Base-by-base conservation (phyloP, 225 moss, liverwort and hornwort species). In the Thuidium tamariscinum region DNA sequence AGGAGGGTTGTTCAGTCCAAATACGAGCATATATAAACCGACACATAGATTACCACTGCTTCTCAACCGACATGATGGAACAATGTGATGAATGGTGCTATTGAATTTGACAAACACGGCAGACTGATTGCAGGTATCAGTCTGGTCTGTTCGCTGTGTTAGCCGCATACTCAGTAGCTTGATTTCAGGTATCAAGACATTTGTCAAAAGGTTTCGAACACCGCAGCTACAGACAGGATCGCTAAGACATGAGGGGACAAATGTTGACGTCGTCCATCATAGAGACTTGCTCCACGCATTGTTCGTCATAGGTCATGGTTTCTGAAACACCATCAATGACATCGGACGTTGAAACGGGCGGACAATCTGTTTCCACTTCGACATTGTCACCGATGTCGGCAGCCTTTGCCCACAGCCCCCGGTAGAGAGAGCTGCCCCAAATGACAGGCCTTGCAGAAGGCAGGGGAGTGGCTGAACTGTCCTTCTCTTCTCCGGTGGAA, bases 341-440 rank as follows among this genome's bases (percentile, higher is more conserved):
- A 42, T 82, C 42, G 57, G 81, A 49, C 10, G 57, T 89, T 88
- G 79, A 36, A 68, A 67, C 46, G 5, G n/a, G 1, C 8, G 13
- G 22, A 23, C 64, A 83, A 36, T 79, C 44, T 15, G 39, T 32
- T 59, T 92, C 87, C 67, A 82, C 65, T 56, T 93, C 88, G 22
- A 74, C 83, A 8, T 67, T 65, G 57, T 92, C 88, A 75, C 72
- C 88, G 44, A 92, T 88, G 37, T 74, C 65, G 44, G 86, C 82
- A 84, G 95, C 95, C 71, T 92, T 90, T 16, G 60, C 82, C 96
- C 96, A 96, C 37, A 94, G 82, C 7, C 94, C 92, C 83, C 79
- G 87, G 77, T 96, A 96, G 65, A 89, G 83, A 17, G 89, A 37
- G 37, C 89, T 96, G 12, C 95, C 95, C 93, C 92, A 96, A 37